Evolutionary conservation across 2,329 filamentous ascomycete species (phyloP), one percentile per base, ranked within the genome.

Genomic region (Davidsoniella virescens): DNA sequence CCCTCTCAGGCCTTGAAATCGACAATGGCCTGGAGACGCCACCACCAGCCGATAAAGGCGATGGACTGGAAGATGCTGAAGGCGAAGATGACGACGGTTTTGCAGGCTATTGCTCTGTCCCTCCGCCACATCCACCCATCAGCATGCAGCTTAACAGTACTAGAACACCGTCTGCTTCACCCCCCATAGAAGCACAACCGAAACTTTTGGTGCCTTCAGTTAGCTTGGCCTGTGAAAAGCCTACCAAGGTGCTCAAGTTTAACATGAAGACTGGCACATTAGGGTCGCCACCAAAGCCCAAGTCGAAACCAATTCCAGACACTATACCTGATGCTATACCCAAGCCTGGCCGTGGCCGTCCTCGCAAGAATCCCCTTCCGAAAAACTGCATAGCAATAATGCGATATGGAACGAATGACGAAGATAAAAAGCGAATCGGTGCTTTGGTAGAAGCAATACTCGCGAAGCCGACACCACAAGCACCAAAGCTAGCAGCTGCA

Each of bases 201-300:
- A 17, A 9, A 5, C 49, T 5, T 6, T 42, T 50, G 46, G 37
- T 49, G 26, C 4, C 52, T 26, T 23, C 50, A 33, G 20, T 49
- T 9, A 23, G 51, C 16, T 40, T 44, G 16, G 50, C 48, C 5
- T 25, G 52, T 9, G 49, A 49, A 41, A 49, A 17, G 23, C 16
- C 69, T 1, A 68, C 65, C 41, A 78, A 73, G 55, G 56, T 80
- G 1, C 60, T 80, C 17, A 70, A 66, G 54, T 68, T 79, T 56
- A 79, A 81, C 54, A 67, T 68, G 1, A 74, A 70, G 54, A 80
- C 76, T 1, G 76, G 77, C 4, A 81, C 76, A 2, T 70, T 80
- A 46, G 75, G 76, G 3, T 76, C 76, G 4, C 75, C 78, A 0
- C 77, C 77, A 0, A 73, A 70, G 44, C 65, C 68, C 3, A 82